A percentile compares a stretch with the other conserved stretches of the same genome.
These are phyloP conservation scores for Scedosporium boydii DNA, from an alignment of 2,329 filamentous ascomycete species.

Conservation along the genomic window DNA sequence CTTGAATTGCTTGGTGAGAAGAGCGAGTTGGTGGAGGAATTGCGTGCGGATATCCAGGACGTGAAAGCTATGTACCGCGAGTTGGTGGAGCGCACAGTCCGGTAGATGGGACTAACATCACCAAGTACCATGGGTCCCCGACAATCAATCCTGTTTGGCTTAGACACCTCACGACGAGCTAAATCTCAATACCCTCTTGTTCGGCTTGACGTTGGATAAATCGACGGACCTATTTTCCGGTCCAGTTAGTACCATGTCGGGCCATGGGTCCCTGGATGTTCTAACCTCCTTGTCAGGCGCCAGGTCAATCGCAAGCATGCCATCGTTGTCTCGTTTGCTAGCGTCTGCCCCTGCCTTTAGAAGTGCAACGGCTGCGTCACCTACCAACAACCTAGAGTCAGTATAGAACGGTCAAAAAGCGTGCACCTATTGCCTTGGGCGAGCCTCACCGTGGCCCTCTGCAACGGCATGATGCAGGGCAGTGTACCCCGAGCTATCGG, in stretches of 20 bases:
- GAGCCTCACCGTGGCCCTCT: constrained; percentile 55
- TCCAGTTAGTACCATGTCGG: neutral
- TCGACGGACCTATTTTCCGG: constrained; percentile 48
- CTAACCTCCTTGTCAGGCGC: constrained; percentile 77
- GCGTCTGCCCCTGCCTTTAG: constrained; percentile 78
- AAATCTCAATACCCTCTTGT: constrained; percentile 67
- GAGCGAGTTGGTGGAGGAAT: constrained; percentile 87
- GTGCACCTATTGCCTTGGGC: neutral
- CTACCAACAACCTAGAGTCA: constrained; percentile 21
- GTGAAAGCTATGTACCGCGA: constrained; percentile 96
- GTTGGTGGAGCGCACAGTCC: constrained; percentile 75
- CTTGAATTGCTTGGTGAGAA: constrained; percentile 95
- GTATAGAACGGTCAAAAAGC: neutral
- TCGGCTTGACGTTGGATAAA: constrained; percentile 74
- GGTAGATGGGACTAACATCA: constrained; percentile 28
- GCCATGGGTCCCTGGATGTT: constrained; percentile 8
- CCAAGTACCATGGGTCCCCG: neutral
- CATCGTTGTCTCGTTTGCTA: constrained; percentile 66
- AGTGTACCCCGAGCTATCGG: constrained; percentile 75
- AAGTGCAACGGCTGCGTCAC: constrained; percentile 74
- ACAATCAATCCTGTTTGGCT: neutral
- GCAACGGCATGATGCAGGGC: constrained; percentile 81
- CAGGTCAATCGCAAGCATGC: constrained; percentile 64
- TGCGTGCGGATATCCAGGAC: constrained; percentile 80
- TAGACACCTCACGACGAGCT: constrained; percentile 1